phyloP scores from a whole-genome alignment of 495 filamentous ascomycete species.

The Penicillium lividum region DNA sequence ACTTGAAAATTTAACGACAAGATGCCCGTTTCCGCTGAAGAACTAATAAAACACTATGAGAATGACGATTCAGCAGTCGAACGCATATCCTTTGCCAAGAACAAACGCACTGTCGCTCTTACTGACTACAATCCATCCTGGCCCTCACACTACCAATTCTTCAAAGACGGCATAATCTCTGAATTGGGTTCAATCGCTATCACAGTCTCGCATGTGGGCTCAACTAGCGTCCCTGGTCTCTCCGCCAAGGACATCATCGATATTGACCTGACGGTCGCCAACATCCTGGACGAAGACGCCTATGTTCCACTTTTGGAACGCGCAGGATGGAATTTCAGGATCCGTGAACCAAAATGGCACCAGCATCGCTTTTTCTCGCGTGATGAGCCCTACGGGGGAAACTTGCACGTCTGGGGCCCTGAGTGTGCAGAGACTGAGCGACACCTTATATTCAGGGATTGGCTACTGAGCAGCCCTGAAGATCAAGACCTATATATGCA shows the following conservation, averaged over 20 bases:
- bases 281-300: constrained; percentile 35
- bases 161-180: constrained; percentile 31
- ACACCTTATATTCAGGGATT: constrained; percentile 51
- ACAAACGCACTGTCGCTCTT: constrained; percentile 30
- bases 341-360: constrained; percentile 49
- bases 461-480: constrained; percentile 37
- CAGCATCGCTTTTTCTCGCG: constrained; percentile 47
- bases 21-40: too few relatives aligned
- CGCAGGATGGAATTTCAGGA: constrained; percentile 44
- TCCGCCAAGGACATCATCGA: constrained; percentile 52
- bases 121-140: constrained; percentile 44
- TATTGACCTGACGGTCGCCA: constrained; percentile 47
- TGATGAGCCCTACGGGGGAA: constrained; percentile 31
- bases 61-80: neutral
- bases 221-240: constrained; percentile 51
- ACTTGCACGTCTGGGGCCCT: constrained; percentile 52
- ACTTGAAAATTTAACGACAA: too few relatives aligned
- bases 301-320: constrained; percentile 47
- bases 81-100: constrained; percentile 11
- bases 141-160: constrained; percentile 35
- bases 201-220: constrained; percentile 44
- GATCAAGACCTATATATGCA: constrained; percentile 41
- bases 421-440: constrained; percentile 40
- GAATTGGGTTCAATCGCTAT: constrained; percentile 32
- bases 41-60: too few relatives aligned